phyloP scores from a whole-genome alignment of 1,139 yeast genomes.

The Kluyveromyces sp. region DNA sequence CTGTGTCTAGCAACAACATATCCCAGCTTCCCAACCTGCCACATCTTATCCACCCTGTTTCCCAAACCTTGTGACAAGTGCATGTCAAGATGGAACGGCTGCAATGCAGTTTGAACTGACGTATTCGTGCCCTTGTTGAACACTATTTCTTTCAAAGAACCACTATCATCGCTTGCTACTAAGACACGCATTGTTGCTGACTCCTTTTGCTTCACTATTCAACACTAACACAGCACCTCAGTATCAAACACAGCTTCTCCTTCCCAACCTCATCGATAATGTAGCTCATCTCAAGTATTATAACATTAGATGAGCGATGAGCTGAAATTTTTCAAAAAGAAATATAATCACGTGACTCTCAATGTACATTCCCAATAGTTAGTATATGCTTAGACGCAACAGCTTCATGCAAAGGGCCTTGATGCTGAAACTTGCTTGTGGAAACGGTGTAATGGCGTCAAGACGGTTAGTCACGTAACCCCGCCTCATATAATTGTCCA shows the following conservation, averaged over 20 bases:
- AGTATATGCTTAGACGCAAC: not conserved
- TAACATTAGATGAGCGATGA: conserved; percentile 11
- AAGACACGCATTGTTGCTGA: conserved; percentile 21
- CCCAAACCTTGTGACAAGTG: conserved; percentile 34
- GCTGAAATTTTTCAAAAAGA: conserved; percentile 9
- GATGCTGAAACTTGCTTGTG: too few species aligned
- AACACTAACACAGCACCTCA: too few species aligned
- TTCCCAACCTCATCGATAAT: not conserved
- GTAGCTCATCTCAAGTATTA: not conserved
- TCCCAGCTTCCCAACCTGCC: conserved; percentile 5
- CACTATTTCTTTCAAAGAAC: conserved; percentile 38
- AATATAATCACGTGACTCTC: not conserved
- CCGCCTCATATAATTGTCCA: too few species aligned
- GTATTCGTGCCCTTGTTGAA: conserved; percentile 63
- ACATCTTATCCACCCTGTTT: conserved; percentile 17
- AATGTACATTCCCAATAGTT: not conserved
- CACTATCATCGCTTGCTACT: conserved; percentile 26
- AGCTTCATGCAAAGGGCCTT: too few species aligned
- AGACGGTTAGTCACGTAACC: too few species aligned
- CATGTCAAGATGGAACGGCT: conserved; percentile 42
- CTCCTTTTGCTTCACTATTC: not conserved
- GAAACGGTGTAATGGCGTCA: too few species aligned
- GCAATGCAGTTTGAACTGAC: conserved; percentile 50
- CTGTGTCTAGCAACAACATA: conserved; percentile 26
- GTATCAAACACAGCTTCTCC: too few species aligned